Conservation (phyloP, 2,329 filamentous ascomycete species). For the Scedosporium dehoogii region DNA sequence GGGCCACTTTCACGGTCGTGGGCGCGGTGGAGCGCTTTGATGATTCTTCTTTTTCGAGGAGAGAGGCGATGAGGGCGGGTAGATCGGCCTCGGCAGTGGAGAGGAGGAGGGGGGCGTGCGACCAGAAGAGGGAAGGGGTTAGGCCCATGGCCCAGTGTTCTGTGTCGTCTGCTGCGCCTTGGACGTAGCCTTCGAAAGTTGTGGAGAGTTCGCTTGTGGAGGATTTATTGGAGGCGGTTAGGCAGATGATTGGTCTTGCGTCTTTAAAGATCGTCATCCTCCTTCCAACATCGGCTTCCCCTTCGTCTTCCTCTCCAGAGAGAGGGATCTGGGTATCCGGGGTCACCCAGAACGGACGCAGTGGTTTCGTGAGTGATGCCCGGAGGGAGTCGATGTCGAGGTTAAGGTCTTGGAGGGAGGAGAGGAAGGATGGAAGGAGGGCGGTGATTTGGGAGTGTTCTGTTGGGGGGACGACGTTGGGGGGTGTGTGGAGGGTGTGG, state of each 20-base stretch:
- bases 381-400: conserved; percentile 53
- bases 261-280: conserved; percentile 34
- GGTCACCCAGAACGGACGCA: conserved; percentile 73
- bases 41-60: conserved; percentile 26
- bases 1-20: conserved; percentile 22
- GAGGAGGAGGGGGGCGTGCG: conserved; percentile 50
- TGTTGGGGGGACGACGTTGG: conserved; percentile 60
- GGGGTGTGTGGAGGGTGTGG: conserved; percentile 58
- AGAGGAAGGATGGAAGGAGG: conserved; percentile 45
- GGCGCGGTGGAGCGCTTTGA: conserved; percentile 8
- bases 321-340: conserved; percentile 45
- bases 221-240: conserved; percentile 70
- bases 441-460: conserved; percentile 71
- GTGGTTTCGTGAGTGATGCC: conserved; percentile 54
- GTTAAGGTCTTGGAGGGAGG: conserved; percentile 42
- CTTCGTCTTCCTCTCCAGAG: neutral
- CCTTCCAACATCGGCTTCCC: conserved; percentile 1
- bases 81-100: conserved; percentile 55
- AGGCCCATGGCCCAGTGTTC: conserved; percentile 86
- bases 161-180: conserved; percentile 89
- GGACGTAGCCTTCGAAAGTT: conserved; percentile 63
- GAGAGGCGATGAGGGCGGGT: conserved; percentile 33
- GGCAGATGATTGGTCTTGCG: conserved; percentile 69
- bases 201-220: conserved; percentile 54
- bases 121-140: conserved; percentile 74